Base-by-base conservation (phyloP, 140 eudicot genomes). In the Cichorium intybus region DNA sequence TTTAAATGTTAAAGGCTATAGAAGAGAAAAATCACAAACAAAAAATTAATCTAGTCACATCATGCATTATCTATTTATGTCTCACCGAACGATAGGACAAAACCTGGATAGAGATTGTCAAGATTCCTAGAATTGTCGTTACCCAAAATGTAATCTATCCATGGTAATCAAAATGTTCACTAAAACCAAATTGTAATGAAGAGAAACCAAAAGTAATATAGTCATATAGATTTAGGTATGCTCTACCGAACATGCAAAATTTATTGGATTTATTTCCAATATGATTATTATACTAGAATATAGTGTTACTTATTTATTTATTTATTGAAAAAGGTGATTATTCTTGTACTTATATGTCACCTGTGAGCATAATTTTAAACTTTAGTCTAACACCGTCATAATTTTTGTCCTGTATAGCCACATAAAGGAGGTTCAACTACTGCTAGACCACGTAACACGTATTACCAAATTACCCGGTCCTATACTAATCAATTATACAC, bases 381-480 rank as follows among this genome's bases (percentile, higher is more conserved):
- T 57, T 1, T 27, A 57, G 11, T 31, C 41, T 1, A 31, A 17
- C 63, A 57, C 46, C 26, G 49, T 43, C 18, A 43, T 9, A 8
- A 7, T 33, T 49, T 27, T 21, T 65, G 47, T 50, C 49, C 14
- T 14, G 20, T 39, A 60, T 49, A 60, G 51, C 12, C 50, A 23
- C 71, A 66, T 52, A 45, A 56, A 29, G 12, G 39, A 59, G 28
- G 41, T 70, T 39, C 77, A 71, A 72, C 76, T 20, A 52, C 56
- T 21, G 27, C 31, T 21, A 41, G 4, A 33, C 51, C 35, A 22
- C 29, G n/a, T 21, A 8, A 17, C 33, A 5, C 1, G 15, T 2
- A 28, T 59, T 59, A 70, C 62, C 45, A 70, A 60, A 23, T 17
- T 60, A 15, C 67, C 75, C 68, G 33, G 69, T 23, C 69, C 61